phyloP scores from a whole-genome alignment of 2,329 filamentous ascomycete species.

The Neopestalotiopsis sp. region DNA sequence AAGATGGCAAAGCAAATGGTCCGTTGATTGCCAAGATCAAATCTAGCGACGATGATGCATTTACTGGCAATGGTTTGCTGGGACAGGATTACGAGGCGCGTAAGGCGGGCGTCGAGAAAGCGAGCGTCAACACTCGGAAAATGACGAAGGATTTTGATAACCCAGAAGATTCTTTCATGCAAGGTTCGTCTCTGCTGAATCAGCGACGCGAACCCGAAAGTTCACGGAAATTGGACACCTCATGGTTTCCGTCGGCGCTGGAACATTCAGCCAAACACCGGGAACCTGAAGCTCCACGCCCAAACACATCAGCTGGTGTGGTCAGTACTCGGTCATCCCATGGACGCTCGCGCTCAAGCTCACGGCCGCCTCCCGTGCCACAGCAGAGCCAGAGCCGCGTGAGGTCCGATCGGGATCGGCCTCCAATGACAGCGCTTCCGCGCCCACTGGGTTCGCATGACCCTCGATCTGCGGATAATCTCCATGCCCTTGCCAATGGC shows the following conservation, averaged over 20 bases:
- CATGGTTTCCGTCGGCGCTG: constrained; percentile 47
- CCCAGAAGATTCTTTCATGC: constrained; percentile 51
- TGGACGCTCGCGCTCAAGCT: constrained; percentile 13
- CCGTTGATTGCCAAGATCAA: constrained; percentile 36
- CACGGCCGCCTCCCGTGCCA: constrained; percentile 17
- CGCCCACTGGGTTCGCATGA: constrained; percentile 10
- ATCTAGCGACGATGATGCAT: constrained; percentile 45
- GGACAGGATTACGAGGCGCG: constrained; percentile 55
- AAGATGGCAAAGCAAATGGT: constrained; percentile 20
- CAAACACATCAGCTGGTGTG: constrained; percentile 22
- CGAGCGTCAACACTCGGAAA: constrained; percentile 26
- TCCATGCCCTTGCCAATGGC: constrained; percentile 24
- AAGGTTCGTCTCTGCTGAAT: constrained; percentile 64
- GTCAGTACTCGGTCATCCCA: not conserved
- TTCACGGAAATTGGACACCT: constrained; percentile 24
- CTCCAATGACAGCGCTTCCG: not conserved
- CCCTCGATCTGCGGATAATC: not conserved
- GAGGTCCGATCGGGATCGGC: not conserved
- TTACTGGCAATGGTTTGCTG: constrained; percentile 58
- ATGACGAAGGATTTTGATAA: constrained; percentile 36
- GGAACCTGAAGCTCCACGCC: constrained; percentile 23
- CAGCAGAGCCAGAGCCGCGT: constrained; percentile 6
- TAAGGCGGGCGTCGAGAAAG: constrained; percentile 38
- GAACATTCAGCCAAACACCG: constrained; percentile 36
- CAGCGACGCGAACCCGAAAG: constrained; percentile 27